Evolutionary conservation across 805 yeast genomes (phyloP).

Genomic region (Blastobotrys peoriensis): DNA sequence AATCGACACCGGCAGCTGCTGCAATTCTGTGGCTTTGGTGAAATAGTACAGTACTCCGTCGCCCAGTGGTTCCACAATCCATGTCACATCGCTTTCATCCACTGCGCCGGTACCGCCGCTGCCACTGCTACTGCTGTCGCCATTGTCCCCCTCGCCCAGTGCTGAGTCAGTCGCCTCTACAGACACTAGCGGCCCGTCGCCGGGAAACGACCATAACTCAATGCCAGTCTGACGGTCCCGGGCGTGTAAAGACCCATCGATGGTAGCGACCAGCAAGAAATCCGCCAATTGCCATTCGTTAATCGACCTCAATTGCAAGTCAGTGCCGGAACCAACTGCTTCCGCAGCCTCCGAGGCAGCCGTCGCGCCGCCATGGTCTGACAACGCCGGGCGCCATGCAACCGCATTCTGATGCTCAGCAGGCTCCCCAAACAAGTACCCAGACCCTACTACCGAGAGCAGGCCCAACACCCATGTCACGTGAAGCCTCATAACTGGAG

Average conservation of each 20-base stretch:
- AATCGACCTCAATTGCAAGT: slow-evolving; percentile 23
- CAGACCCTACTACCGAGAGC: no score
- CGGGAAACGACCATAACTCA: slow-evolving; percentile 66
- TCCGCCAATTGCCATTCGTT: slow-evolving; percentile 49
- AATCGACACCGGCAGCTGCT: slow-evolving; percentile 75
- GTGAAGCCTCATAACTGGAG: no score
- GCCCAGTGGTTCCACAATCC: slow-evolving; percentile 88
- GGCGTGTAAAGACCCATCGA: slow-evolving; percentile 85
- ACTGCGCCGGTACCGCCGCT: slow-evolving; percentile 8
- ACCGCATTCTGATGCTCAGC: no score
- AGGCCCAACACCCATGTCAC: no score
- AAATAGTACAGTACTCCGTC: slow-evolving; percentile 83
- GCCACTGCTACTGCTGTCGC: neutral
- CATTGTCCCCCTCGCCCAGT: slow-evolving; percentile 13
- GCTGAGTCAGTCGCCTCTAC: slow-evolving; percentile 22
- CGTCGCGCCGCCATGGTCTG: no score
- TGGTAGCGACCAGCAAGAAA: slow-evolving; percentile 63
- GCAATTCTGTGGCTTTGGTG: slow-evolving; percentile 66
- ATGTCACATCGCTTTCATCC: slow-evolving; percentile 39
- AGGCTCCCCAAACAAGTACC: neutral
- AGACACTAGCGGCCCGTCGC: slow-evolving; percentile 56
- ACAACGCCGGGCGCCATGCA: no score
- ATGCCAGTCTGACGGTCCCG: slow-evolving; percentile 69
- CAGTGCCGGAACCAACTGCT: no score
- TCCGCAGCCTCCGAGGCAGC: no score